Base-by-base conservation (phyloP, 208 protist genomes). In the Wallacemonas sp. region DNA sequence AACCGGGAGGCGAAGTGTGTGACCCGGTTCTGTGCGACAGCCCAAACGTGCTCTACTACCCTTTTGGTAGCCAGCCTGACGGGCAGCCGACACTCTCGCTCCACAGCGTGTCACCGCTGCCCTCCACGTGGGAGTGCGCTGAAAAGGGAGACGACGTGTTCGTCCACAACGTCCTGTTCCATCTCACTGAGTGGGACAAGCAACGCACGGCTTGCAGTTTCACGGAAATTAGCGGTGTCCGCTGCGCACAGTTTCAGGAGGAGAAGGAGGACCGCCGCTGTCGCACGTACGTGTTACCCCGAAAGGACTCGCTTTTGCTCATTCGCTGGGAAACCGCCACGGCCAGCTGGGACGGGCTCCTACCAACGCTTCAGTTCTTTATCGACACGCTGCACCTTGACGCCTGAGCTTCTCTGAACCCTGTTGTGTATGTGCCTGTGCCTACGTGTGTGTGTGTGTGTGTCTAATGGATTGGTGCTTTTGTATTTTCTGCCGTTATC, bases 301-400 rank as follows among this genome's bases (percentile, higher is more conserved):
- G 62, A 17, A 38, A n/a, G 12, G 39, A 70, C 24, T 71, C 70
- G 9, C 58, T 86, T 21, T 57, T 87, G 9, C 44, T 86, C 21
- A 54, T 91, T 42, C 78, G 85, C 3, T 86, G 74, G 70, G 81
- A 87, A 69, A 63, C 85, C 10, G 24, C 63, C n/a, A 68, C 34
- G 3, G 71, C 42, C 0, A 57, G 71, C 12, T 87, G 74, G 71
- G 81, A 87, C 9, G 39, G 34, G 27, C 26, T 77, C n/a, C 26
- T 83, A 45, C 73, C 68, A 10, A 39, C 70, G 19, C 68, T 91
- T 53, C 76, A 86, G 39, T 63, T 71, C 34, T 83, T 82, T 48
- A 45, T 91, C 45, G 84, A 91, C 54, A 86, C 83, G 1, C 71
- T 90, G 1, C 79, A 86, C 63, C 9, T 91, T 32, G 75, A 91